These are phyloP conservation scores for Corymbia citriodora DNA, from an alignment of 441 rosid genomes.

Conservation along the genomic window DNA sequence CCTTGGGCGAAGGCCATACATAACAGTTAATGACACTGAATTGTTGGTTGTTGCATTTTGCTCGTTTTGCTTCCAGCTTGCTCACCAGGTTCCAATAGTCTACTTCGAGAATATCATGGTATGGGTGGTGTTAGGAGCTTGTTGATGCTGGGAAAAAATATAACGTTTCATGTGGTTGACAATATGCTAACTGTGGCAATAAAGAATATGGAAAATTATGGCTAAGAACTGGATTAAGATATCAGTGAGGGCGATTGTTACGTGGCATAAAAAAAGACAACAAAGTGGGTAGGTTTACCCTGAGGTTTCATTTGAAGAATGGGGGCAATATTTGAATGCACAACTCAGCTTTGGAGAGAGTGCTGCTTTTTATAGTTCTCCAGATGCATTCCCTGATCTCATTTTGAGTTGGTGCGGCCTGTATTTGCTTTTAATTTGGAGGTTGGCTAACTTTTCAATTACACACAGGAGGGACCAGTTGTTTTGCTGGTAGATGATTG, in stretches of 20 bases:
- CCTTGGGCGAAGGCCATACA: background rate
- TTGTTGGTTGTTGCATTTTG: background rate
- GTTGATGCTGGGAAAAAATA: background rate
- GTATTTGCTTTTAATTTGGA: background rate
- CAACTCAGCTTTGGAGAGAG: background rate
- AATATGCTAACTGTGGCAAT: background rate
- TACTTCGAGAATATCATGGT: background rate
- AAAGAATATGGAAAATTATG: background rate
- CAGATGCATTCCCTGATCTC: background rate
- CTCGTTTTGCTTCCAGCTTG: background rate
- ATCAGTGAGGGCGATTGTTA: background rate
- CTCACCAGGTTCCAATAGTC: background rate
- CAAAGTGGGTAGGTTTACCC: background rate
- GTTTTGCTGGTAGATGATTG: background rate
- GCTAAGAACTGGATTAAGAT: background rate
- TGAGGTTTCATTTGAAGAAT: background rate
- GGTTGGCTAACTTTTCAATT: background rate
- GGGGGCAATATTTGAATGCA: background rate
- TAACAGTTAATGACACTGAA: background rate
- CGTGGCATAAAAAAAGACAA: background rate
- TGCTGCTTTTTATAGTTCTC: background rate
- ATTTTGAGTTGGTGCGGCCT: background rate
- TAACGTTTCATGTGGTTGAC: background rate
- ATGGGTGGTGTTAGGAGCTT: background rate
- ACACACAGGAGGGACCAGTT: background rate